Base-by-base conservation (phyloP, 768 basidiomycete genomes). In the Bullera alba region DNA sequence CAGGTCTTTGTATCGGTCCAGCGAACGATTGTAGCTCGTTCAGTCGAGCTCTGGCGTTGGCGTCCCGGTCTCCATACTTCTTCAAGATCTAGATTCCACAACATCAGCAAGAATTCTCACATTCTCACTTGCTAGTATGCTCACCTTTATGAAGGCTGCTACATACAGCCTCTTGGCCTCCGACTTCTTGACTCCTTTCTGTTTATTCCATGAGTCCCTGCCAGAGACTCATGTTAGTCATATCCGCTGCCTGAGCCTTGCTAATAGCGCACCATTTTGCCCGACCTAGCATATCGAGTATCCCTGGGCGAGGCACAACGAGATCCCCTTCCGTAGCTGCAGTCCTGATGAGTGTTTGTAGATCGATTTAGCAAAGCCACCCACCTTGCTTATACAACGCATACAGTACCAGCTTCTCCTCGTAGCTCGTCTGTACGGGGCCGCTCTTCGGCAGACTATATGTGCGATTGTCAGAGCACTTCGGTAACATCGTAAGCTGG, bases 351-450 rank as follows among this genome's bases (percentile, higher is more conserved):
- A 22, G 21, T 14, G 12, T 14, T 21, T n/a, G n/a, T 10, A n/a
- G 8, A 21, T 39, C 8, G 23, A 25, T 5, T 26, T 30, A 42
- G 23, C 17, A 42, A 42, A 10, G 12, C 23, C 12, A 34, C 60
- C 53, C 48, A 90, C 89, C 89, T 82, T 95, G 91, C 72, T 93
- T 93, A 74, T 87, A 93, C 61, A 91, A 77, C 85, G 87, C 87
- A 69, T 96, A 96, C 81, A 96, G 88, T 10, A 82, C 80, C 14
- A 96, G 75, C 71, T 96, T 96, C 70, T 93, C 90, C 59, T 95
- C 91, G 68, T 96, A 95, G 57, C 81, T 86, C 0, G 91, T 95
- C 71, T 95, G 90, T 63, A 96, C 90, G 26, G 91, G 89, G 0
- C 92, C 90, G 8, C 82, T 87, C 77, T 93, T 93, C 1, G 92